A percentile compares a stretch with the other conserved stretches of the same genome.
Evolutionary conservation across 2,329 filamentous ascomycete species (phyloP).

Genomic region (Aspergillus versicolor): DNA sequence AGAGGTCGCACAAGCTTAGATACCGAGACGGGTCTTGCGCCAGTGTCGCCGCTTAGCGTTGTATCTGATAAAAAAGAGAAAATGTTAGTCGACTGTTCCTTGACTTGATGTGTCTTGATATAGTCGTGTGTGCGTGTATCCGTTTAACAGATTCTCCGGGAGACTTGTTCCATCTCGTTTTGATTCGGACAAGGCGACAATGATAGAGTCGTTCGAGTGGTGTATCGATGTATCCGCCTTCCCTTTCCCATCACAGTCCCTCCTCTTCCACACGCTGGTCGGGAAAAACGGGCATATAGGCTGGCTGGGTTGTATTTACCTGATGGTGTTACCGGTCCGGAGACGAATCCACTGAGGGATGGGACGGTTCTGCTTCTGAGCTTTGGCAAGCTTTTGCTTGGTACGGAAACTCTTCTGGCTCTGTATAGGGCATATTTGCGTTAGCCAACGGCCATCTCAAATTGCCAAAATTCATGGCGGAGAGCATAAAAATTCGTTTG

Average conservation of each 20-base stretch:
- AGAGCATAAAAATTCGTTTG: not conserved
- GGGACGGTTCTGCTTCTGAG: constrained; percentile 99
- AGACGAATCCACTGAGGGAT: constrained; percentile 99
- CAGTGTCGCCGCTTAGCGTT: constrained; percentile 99
- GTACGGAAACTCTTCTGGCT: constrained; percentile 99
- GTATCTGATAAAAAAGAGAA: constrained; percentile 66
- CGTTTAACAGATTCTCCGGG: not conserved
- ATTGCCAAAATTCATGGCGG: not conserved
- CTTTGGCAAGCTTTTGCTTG: constrained; percentile 99
- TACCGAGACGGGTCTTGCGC: constrained; percentile 99
- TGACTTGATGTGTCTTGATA: not conserved
- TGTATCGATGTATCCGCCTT: not conserved
- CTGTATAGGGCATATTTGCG: constrained; percentile 50
- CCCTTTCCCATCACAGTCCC: not conserved
- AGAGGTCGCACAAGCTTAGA: constrained; percentile 65
- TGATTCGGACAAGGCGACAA: not conserved
- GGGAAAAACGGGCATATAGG: not conserved
- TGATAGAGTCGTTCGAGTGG: not conserved
- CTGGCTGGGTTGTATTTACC: constrained; percentile 62
- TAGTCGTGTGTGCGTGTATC: not conserved
- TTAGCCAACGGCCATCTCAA: constrained; percentile 12
- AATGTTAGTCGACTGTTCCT: constrained; percentile 13
- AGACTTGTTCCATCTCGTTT: not conserved
- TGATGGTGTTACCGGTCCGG: constrained; percentile 98
- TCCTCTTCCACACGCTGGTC: constrained; percentile 2